Base-by-base conservation (phyloP, 2,329 filamentous ascomycete species). In the Canariomyces notabilis region DNA sequence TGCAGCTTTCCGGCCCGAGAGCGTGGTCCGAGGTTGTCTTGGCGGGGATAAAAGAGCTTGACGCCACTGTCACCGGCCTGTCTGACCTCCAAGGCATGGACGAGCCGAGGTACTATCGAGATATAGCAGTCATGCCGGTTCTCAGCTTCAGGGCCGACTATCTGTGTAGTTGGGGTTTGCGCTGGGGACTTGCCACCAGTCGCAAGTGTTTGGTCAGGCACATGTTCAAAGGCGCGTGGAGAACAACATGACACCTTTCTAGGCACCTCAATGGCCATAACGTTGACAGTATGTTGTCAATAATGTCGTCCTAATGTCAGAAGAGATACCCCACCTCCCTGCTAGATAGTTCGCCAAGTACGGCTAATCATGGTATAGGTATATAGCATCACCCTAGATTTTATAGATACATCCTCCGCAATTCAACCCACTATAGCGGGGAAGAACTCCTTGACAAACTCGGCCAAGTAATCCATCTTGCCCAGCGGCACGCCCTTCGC, bases 401-500 rank as follows among this genome's bases (percentile, higher is more conserved):
- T n/a, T n/a, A n/a, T n/a, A n/a, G n/a, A n/a, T n/a, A n/a, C n/a
- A n/a, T n/a, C n/a, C n/a, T n/a, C n/a, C n/a, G n/a, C n/a, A n/a
- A n/a, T n/a, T n/a, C n/a, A n/a, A n/a, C n/a, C n/a, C n/a, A n/a
- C n/a, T n/a, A n/a, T n/a, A n/a, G n/a, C n/a, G n/a, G n/a, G n/a
- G n/a, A n/a, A n/a, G n/a, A n/a, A n/a, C 22, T 11, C 22, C 22
- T 26, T 11, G 6, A 26, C 11, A 26, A 26, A 26, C 22, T 6
- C 22, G 6, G 6, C 22, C 6, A 26, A 11, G 53, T 69, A 83
- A 56, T 83, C 77, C 26, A 56, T 37, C 62, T 82, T 82, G 2
- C 77, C 77, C 12, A 84, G n/a, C 0, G 70, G 70, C 20, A 83
- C 75, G 0, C 79, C 79, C 60, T 75, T 69, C 37, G 67, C 68